Evolutionary conservation across 2,329 filamentous ascomycete species (phyloP).

Genomic region (Allantophomopsis lycopodina): DNA sequence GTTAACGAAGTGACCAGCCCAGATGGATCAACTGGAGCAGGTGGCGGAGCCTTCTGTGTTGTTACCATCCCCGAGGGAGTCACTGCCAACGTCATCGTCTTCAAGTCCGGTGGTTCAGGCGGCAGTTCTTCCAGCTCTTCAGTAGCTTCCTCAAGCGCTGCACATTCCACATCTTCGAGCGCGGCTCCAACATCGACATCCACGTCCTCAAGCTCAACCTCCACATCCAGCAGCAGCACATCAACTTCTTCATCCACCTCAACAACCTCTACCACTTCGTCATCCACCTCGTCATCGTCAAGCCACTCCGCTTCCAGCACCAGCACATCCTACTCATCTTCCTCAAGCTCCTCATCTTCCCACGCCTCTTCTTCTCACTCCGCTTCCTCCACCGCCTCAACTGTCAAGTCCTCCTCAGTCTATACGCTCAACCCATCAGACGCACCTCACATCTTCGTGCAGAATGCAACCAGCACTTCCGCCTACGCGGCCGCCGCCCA

Average conservation of each 20-base stretch:
- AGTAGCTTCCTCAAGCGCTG: conserved; percentile 3
- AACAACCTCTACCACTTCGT: conserved; percentile 5
- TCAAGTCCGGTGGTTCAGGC: conserved; percentile 19
- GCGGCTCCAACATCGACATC: conserved; percentile 9
- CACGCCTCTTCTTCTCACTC: conserved; percentile 1
- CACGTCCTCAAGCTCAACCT: conserved; percentile 8
- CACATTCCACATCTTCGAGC: conserved; percentile 6
- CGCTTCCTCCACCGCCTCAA: conserved; percentile 3
- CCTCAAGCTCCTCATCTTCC: conserved; percentile 5
- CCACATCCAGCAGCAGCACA: conserved; percentile 8
- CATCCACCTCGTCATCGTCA: conserved; percentile 3
- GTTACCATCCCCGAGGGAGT: conserved; percentile 57
- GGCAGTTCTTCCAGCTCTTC: conserved; percentile 3
- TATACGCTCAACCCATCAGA: background rate
- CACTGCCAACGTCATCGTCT: conserved; percentile 55
- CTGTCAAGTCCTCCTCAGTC: background rate
- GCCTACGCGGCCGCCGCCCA: background rate
- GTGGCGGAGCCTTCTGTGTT: conserved; percentile 59
- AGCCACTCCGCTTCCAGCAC: background rate
- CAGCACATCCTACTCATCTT: too few relatives aligned
- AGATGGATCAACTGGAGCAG: conserved; percentile 43
- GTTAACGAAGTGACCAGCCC: conserved; percentile 46
- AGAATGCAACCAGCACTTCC: background rate
- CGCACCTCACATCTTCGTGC: background rate
- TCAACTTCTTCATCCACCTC: conserved; percentile 6